Evolutionary conservation across 2,329 filamentous ascomycete species (phyloP).

Genomic region (Blastomyces parvus): DNA sequence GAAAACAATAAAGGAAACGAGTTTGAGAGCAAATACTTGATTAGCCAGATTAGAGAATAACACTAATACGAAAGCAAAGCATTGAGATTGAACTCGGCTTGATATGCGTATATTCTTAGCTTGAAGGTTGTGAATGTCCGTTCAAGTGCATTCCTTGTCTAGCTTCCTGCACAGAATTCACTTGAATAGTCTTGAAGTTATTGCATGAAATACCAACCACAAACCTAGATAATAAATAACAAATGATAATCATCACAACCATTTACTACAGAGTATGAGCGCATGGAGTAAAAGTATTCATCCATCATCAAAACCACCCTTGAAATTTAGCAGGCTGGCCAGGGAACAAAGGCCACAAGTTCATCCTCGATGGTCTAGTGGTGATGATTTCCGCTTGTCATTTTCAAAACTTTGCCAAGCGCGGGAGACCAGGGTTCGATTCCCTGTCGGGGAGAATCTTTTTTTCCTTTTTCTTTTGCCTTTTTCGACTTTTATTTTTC

Average conservation of each 20-base stretch:
- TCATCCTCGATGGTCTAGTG: slow-evolving; percentile 7
- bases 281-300: too few species aligned
- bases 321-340: too few species aligned
- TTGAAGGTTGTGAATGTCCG: not conserved
- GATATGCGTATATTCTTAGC: not conserved
- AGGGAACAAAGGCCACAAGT: too few species aligned
- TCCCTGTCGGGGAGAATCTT: not conserved
- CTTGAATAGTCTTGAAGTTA: too few species aligned
- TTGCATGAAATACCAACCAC: too few species aligned
- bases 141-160: too few species aligned
- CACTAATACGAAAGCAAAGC: not conserved
- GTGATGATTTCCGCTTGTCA: slow-evolving; percentile 9
- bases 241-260: too few species aligned
- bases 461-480: not conserved
- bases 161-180: too few species aligned
- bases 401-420: not conserved
- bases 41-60: too few species aligned
- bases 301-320: too few species aligned
- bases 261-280: too few species aligned
- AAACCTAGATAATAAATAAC: too few species aligned
- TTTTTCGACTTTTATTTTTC: not conserved
- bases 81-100: not conserved
- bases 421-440: not conserved
- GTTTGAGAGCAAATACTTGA: not conserved
- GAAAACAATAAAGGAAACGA: not conserved